A percentile compares a stretch with the other conserved stretches of the same genome.
These are phyloP conservation scores for Davidsoniella eucalypti DNA, from an alignment of 2,329 filamentous ascomycete species.

Conservation along the genomic window DNA sequence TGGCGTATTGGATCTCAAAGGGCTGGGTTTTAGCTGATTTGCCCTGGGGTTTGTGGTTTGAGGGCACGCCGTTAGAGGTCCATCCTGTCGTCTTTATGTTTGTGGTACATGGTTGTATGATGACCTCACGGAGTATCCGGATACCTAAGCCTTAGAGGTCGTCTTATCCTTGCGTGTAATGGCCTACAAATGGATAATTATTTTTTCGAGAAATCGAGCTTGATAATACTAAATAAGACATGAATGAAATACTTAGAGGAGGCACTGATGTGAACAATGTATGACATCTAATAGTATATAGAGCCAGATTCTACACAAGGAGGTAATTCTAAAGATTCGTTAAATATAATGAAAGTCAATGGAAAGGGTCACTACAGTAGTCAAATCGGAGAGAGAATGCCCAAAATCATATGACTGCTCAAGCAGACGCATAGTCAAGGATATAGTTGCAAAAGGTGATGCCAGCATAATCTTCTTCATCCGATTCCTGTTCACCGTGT, in stretches of 20 bases:
- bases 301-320: no score
- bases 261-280: background rate
- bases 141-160: conserved; percentile 63
- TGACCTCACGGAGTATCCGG: conserved; percentile 89
- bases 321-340: no score
- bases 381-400: no score
- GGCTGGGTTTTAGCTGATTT: conserved; percentile 65
- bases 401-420: background rate
- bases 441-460: no score
- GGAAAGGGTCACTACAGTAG: no score
- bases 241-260: background rate
- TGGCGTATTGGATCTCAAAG: conserved; percentile 77
- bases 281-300: no score
- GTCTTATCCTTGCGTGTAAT: background rate
- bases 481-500: no score
- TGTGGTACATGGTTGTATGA: conserved; percentile 74
- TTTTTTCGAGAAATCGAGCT: no score
- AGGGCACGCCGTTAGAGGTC: conserved; percentile 58
- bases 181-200: background rate
- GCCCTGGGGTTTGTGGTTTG: conserved; percentile 55
- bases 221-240: background rate
- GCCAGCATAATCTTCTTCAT: no score
- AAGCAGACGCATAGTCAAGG: no score
- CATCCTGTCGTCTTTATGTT: conserved; percentile 74
- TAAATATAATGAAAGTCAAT: no score